phyloP scores from a whole-genome alignment of 75 land plant species.

The Cupressus sempervirens region DNA sequence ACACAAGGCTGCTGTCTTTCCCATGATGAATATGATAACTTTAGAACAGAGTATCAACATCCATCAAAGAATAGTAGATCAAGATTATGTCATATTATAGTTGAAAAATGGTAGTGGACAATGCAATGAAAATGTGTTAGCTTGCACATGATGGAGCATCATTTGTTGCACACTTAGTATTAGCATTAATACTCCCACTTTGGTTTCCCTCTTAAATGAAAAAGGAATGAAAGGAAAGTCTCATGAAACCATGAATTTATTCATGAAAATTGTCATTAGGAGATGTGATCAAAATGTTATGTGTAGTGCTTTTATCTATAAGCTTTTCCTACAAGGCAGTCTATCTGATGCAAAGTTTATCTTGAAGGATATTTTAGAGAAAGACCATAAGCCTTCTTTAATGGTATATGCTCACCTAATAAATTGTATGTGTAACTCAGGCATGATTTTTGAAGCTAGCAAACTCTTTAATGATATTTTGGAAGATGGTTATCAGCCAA shows the following conservation, averaged over 20 bases:
- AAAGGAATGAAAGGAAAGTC: neutral
- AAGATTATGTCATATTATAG: too few relatives aligned
- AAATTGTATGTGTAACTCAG: constrained; percentile 13
- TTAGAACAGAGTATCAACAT: too few relatives aligned
- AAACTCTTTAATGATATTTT: constrained; percentile 13
- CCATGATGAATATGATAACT: too few relatives aligned
- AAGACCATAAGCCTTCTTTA: neutral
- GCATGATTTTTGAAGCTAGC: constrained; percentile 13
- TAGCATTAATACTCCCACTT: constrained; percentile 3
- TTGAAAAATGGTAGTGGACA: too few relatives aligned
- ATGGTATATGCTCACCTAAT: constrained; percentile 25
- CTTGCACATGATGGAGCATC: too few relatives aligned
- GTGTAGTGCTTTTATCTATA: neutral
- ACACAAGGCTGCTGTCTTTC: too few relatives aligned
- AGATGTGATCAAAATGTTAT: neutral
- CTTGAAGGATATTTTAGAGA: constrained; percentile 7
- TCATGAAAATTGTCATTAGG: neutral
- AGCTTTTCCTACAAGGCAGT: constrained; percentile 7
- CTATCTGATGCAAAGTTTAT: constrained; percentile 11
- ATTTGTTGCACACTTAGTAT: too few relatives aligned
- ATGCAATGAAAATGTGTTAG: too few relatives aligned
- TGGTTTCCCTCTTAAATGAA: constrained; percentile 16
- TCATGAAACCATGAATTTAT: neutral
- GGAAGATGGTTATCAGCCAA: constrained; percentile 1
- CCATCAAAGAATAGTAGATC: too few relatives aligned